Percentiles rank a stretch among this genome's conserved stretches.
phyloP scores from a whole-genome alignment of 1,284 basidiomycete species.

The Pseudozyma thailandica region DNA sequence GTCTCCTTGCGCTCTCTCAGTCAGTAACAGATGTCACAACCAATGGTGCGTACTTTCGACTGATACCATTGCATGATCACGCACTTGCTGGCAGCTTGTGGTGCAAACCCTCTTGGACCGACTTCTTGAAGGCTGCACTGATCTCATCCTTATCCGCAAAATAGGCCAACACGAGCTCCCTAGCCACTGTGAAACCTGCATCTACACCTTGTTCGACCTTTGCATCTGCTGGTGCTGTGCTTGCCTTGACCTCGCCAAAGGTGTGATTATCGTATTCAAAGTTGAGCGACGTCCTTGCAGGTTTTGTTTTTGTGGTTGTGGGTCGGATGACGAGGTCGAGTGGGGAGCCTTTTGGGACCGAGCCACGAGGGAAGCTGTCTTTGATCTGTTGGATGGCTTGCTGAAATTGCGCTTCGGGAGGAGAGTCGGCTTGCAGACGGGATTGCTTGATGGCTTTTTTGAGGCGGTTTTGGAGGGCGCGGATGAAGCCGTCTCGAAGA shows the following conservation, averaged over 20 bases:
- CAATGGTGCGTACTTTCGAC: no score
- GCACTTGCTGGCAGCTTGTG: conserved; percentile 1
- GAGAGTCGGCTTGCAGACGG: conserved; percentile 7
- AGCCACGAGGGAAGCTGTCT: conserved; percentile 70
- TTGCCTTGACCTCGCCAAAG: conserved; percentile 42
- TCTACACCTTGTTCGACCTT: conserved; percentile 3
- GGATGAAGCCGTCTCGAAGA: conserved; percentile 82
- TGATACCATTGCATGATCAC: background rate
- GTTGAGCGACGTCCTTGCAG: conserved; percentile 12
- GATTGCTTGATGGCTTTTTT: conserved; percentile 69
- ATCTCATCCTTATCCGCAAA: conserved; percentile 60
- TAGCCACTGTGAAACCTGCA: conserved; percentile 41
- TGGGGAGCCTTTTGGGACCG: conserved; percentile 70
- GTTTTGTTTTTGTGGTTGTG: background rate
- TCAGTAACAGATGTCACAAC: no score
- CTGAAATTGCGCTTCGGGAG: conserved; percentile 57
- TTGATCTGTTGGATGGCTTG: conserved; percentile 69
- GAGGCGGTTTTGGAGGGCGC: conserved; percentile 78
- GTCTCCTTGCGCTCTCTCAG: no score
- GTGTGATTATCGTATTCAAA: conserved; percentile 48
- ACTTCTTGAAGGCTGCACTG: conserved; percentile 43
- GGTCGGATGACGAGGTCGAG: conserved; percentile 67
- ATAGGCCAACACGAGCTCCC: conserved; percentile 62
- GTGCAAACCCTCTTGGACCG: conserved; percentile 25
- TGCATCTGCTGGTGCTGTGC: conserved; percentile 1